Percentiles rank a stretch among this genome's conserved stretches.
Evolutionary conservation across 208 protist genomes (phyloP).

Genomic region (Trypanosoma scelopori): DNA sequence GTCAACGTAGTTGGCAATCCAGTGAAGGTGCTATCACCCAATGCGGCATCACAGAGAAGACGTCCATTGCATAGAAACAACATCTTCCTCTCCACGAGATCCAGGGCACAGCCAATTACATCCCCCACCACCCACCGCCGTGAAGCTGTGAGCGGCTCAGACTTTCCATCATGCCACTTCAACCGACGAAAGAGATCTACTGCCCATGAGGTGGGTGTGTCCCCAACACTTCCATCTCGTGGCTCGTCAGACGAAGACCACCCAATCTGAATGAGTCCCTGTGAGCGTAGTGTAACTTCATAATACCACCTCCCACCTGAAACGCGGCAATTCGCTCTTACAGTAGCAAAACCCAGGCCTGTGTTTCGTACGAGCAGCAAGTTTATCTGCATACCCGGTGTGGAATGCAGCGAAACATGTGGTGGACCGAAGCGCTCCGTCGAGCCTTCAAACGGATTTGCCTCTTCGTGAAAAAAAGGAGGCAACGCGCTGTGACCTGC

Average conservation of each 20-base stretch:
- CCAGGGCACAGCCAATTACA: constrained; percentile 88
- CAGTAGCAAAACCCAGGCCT: constrained; percentile 67
- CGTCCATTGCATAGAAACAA: constrained; percentile 84
- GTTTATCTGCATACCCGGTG: constrained; percentile 68
- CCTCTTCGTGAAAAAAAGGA: constrained; percentile 86
- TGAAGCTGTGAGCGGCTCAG: constrained; percentile 48
- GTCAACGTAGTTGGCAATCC: constrained; percentile 16
- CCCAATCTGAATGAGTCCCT: constrained; percentile 92
- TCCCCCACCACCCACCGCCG: constrained; percentile 82
- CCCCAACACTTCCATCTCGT: constrained; percentile 66
- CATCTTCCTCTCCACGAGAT: constrained; percentile 71
- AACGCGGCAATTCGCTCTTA: constrained; percentile 78
- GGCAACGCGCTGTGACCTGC: constrained; percentile 58
- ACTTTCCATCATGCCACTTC: constrained; percentile 84
- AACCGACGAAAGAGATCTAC: constrained; percentile 86
- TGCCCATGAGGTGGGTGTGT: constrained; percentile 81
- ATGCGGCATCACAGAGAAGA: constrained; percentile 40
- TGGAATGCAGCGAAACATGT: constrained; percentile 81
- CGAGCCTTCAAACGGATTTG: constrained; percentile 79
- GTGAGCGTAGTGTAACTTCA: constrained; percentile 85
- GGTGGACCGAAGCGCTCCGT: constrained; percentile 74
- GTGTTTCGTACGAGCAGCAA: constrained; percentile 75
- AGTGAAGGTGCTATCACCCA: constrained; percentile 25
- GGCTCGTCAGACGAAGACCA: constrained; percentile 55
- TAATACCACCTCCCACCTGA: constrained; percentile 87